Percentiles rank a stretch among this genome's conserved stretches.
These are phyloP conservation scores for Parafenestella ontariensis DNA, from an alignment of 2,329 filamentous ascomycete genomes.

Conservation along the genomic window DNA sequence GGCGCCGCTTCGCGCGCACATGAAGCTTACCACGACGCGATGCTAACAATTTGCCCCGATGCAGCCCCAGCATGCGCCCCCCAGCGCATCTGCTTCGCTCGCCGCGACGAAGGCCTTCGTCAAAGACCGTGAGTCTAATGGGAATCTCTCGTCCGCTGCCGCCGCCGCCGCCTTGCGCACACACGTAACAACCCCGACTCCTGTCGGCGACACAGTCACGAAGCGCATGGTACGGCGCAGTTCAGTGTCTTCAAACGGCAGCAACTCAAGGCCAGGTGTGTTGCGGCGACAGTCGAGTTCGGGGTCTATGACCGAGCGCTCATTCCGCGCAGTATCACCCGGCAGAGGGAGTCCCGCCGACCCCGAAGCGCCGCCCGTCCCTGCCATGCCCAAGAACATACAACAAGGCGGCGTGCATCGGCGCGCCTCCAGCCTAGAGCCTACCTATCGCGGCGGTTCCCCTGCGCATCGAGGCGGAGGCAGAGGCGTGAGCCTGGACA, in stretches of 20 bases:
- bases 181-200: conserved; percentile 77
- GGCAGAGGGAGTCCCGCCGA: conserved; percentile 37
- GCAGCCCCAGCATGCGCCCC: conserved; percentile 46
- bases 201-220: conserved; percentile 83
- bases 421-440: conserved; percentile 59
- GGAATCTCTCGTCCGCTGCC: conserved; percentile 79
- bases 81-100: conserved; percentile 75
- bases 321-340: conserved; percentile 77
- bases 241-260: conserved; percentile 73
- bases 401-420: conserved; percentile 37
- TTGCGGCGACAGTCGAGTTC: conserved; percentile 65
- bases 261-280: conserved; percentile 47
- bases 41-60: conserved; percentile 32
- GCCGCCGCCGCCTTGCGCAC: conserved; percentile 85
- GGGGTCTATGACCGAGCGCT: conserved; percentile 86
- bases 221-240: conserved; percentile 80
- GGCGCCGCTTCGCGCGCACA: too few species aligned
- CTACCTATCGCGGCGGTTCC: conserved; percentile 55
- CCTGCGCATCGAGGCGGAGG: conserved; percentile 49
- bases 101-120: conserved; percentile 84
- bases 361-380: conserved; percentile 74
- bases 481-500: conserved; percentile 52
- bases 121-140: conserved; percentile 68
- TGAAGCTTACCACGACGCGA: conserved; percentile 5
- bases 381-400: conserved; percentile 68